Percentiles rank a stretch among this genome's conserved stretches.
Conservation (phyloP, 2,329 filamentous ascomycete genomes). For the Apiospora kogelbergensis region DNA sequence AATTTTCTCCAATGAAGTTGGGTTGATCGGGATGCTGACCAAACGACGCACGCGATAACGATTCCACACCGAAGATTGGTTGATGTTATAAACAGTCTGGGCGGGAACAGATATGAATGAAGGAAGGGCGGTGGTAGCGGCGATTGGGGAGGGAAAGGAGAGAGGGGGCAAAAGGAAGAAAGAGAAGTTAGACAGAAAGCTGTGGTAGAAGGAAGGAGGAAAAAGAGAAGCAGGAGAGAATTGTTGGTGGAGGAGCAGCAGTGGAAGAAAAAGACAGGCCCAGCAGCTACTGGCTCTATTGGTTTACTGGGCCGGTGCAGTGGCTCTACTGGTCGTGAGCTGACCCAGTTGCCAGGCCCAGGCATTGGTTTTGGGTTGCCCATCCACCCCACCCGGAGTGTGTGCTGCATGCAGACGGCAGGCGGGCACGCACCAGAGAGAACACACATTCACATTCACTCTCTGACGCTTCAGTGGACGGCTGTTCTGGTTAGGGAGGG, state of each 20-base stretch:
- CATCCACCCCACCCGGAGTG: neutral
- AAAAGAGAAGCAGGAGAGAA: constrained; percentile 21
- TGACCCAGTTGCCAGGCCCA: neutral
- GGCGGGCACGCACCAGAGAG: neutral
- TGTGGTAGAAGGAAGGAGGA: constrained; percentile 20
- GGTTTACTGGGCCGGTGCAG: neutral
- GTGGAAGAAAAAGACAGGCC: neutral
- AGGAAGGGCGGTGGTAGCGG: constrained; percentile 32
- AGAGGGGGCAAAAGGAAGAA: constrained; percentile 28
- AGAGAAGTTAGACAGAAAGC: constrained; percentile 29
- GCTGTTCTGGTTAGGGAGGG: neutral
- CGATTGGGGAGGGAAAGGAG: constrained; percentile 17
- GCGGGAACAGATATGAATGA: constrained; percentile 31
- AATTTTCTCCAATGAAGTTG: constrained; percentile 21
- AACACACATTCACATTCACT: neutral
- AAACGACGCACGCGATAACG: constrained; percentile 26
- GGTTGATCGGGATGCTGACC: constrained; percentile 21
- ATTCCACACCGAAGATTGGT: constrained; percentile 32
- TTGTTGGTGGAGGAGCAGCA: constrained; percentile 3
- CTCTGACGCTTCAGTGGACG: neutral
- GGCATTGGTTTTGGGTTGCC: neutral
- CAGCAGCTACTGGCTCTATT: neutral
- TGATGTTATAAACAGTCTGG: constrained; percentile 29
- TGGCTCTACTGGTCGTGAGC: neutral
- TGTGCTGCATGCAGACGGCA: neutral